phyloP scores from a whole-genome alignment of 129 eudicot genomes.

The Erigeron canadensis region DNA sequence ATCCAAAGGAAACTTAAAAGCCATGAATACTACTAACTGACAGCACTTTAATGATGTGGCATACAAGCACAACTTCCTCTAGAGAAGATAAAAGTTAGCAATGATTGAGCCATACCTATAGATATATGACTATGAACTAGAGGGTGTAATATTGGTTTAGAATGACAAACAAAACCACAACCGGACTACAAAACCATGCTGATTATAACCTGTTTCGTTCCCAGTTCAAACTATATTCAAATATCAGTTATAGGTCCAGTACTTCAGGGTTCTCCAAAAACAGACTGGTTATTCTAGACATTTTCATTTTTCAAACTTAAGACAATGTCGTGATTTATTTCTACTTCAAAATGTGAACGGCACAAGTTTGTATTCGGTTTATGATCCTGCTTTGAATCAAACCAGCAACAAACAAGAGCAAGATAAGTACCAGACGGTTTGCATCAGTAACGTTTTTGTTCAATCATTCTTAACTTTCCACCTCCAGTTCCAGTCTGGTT shows the following conservation, averaged over 20 bases:
- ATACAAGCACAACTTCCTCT: conserved; percentile 16
- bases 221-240: neutral
- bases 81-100: neutral
- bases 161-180: neutral
- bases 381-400: neutral
- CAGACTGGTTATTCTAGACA: neutral
- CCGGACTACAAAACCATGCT: neutral
- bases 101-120: conserved; percentile 14
- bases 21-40: conserved; percentile 10
- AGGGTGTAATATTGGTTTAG: neutral
- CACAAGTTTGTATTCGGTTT: conserved; percentile 2
- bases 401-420: neutral
- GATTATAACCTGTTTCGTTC: neutral
- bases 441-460: neutral
- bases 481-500: neutral
- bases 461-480: neutral
- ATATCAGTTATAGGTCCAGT: neutral
- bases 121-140: conserved; percentile 3
- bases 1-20: conserved; percentile 6
- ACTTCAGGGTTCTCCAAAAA: neutral
- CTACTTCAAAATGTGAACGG: neutral
- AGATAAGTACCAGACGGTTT: neutral
- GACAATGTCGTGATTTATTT: neutral
- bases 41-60: conserved; percentile 3
- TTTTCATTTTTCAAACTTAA: neutral